phyloP scores from a whole-genome alignment of 2,329 filamentous ascomycete genomes.

The Ophiostoma quercus region DNA sequence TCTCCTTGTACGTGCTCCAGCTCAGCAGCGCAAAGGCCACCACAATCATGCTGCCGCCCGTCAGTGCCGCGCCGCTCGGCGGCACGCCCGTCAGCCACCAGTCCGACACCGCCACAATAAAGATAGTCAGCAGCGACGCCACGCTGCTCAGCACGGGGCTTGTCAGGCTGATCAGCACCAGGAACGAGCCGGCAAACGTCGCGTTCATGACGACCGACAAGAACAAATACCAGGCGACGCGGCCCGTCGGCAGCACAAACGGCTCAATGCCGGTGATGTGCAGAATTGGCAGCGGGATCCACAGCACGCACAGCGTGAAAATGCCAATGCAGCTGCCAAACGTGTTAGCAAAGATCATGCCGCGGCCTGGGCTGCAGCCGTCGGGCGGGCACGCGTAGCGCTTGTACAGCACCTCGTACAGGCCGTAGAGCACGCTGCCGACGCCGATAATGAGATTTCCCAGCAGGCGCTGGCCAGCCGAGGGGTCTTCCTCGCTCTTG shows the following conservation, averaged over 20 bases:
- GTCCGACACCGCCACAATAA: constrained; percentile 89
- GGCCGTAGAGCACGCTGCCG: constrained; percentile 86
- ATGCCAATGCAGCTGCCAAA: constrained; percentile 81
- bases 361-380: constrained; percentile 74
- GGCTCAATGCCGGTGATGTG: constrained; percentile 72
- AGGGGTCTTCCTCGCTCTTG: constrained; percentile 29
- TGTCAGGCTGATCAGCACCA: constrained; percentile 87
- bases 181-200: constrained; percentile 85
- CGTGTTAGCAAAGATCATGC: constrained; percentile 91
- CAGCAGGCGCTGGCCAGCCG: constrained; percentile 57
- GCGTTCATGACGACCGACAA: constrained; percentile 83
- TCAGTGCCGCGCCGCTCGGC: constrained; percentile 66
- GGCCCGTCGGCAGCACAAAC: constrained; percentile 74
- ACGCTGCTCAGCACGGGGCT: constrained; percentile 89
- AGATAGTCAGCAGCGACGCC: constrained; percentile 89
- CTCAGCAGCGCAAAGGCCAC: constrained; percentile 79
- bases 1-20: constrained; percentile 89
- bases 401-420: constrained; percentile 98
- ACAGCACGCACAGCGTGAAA: constrained; percentile 82
- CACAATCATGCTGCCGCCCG: constrained; percentile 83
- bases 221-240: constrained; percentile 72
- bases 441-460: constrained; percentile 90
- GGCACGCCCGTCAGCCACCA: constrained; percentile 77
- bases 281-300: constrained; percentile 83
- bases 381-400: constrained; percentile 87